Conservation (phyloP, 2,329 filamentous ascomycete genomes). For the Neonectria sp. region DNA sequence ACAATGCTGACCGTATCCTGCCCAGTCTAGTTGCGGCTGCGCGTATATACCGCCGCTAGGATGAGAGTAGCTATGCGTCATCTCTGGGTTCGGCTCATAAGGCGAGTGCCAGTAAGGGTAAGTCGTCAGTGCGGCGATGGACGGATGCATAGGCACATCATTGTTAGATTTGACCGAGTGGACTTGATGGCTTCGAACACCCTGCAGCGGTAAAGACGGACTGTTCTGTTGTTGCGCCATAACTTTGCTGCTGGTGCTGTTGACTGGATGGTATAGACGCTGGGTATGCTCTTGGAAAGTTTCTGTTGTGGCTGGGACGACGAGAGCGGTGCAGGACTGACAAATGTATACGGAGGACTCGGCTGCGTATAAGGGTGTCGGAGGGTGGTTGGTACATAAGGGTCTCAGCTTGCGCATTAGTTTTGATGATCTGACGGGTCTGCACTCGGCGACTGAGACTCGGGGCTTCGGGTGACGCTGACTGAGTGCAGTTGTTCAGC, state of each 20-base stretch:
- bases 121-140: constrained; percentile 92
- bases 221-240: constrained; percentile 98
- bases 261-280: constrained; percentile 85
- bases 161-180: constrained; percentile 91
- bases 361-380: too few relatives aligned
- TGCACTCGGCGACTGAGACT: too few relatives aligned
- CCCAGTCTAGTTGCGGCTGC: constrained; percentile 83
- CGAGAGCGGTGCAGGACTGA: constrained; percentile 46
- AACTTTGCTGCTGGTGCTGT: constrained; percentile 82
- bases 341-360: too few relatives aligned
- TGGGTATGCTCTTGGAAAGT: constrained; percentile 79
- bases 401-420: too few relatives aligned
- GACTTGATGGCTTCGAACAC: constrained; percentile 84
- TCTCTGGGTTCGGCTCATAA: constrained; percentile 88
- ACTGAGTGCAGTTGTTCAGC: too few relatives aligned
- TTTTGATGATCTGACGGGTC: too few relatives aligned
- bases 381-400: too few relatives aligned
- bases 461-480: too few relatives aligned
- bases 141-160: constrained; percentile 99
- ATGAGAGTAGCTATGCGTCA: constrained; percentile 83
- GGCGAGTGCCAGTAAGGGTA: constrained; percentile 88
- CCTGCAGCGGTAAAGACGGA: constrained; percentile 92
- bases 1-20: constrained; percentile 72
- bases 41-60: constrained; percentile 74
- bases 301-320: constrained; percentile 46